These are phyloP conservation scores for Abrus precatorius DNA, from an alignment of 306 rosid species.

Conservation along the genomic window DNA sequence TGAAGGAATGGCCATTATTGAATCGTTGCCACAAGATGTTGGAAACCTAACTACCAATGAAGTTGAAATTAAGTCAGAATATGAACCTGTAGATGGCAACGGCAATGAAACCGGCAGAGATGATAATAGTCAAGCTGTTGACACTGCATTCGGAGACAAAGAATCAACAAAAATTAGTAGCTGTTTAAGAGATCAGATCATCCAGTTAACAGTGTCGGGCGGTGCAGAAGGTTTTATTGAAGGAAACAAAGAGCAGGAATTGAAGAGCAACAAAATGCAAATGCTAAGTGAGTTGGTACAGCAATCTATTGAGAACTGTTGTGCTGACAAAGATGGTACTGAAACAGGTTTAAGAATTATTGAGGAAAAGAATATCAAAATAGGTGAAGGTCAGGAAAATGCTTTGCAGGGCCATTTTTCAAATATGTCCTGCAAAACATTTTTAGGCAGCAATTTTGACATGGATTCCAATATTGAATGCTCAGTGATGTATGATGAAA, in stretches of 20 bases:
- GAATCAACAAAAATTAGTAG: constrained; percentile 43
- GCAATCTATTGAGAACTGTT: constrained; percentile 48
- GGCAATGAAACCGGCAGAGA: constrained; percentile 37
- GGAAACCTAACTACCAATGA: constrained; percentile 28
- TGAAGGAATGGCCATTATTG: constrained; percentile 41
- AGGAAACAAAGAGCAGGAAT: constrained; percentile 46
- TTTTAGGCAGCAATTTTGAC: constrained; percentile 60
- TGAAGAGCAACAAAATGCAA: constrained; percentile 39
- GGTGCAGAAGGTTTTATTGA: constrained; percentile 32
- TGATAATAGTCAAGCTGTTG: constrained; percentile 31
- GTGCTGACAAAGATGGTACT: constrained; percentile 46
- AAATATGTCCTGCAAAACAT: constrained; percentile 62
- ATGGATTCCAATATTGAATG: constrained; percentile 58
- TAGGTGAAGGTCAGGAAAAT: constrained; percentile 53
- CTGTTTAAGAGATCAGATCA: constrained; percentile 38
- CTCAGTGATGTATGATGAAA: constrained; percentile 69
- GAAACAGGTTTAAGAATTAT: constrained; percentile 46
- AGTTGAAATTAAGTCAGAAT: constrained; percentile 47
- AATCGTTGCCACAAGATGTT: constrained; percentile 45
- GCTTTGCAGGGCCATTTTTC: constrained; percentile 74
- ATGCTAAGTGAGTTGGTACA: constrained; percentile 29
- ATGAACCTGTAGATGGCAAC: constrained; percentile 44
- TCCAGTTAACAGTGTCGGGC: constrained; percentile 6
- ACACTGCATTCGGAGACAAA: constrained; percentile 41
- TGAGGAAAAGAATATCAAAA: constrained; percentile 48